Percentiles rank a stretch among this genome's conserved stretches.
Conservation (phyloP, 2,329 filamentous ascomycete genomes). For the Nigrospora osmanthi region DNA sequence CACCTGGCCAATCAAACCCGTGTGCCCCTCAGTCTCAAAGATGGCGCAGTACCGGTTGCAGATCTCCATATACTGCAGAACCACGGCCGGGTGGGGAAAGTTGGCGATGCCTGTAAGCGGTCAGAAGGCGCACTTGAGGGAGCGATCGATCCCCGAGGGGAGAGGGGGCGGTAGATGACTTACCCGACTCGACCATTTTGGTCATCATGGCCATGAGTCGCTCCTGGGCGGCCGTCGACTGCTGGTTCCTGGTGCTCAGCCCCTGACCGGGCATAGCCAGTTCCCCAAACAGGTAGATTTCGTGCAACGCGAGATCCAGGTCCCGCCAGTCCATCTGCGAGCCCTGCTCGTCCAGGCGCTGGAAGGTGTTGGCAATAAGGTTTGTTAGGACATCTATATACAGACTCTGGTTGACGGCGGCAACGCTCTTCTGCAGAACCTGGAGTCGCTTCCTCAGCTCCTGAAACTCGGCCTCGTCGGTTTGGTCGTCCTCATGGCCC, state of each 20-base stretch:
- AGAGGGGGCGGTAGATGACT: constrained; percentile 19
- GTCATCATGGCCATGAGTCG: constrained; percentile 86
- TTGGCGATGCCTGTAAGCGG: constrained; percentile 60
- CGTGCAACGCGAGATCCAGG: constrained; percentile 84
- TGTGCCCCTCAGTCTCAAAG: constrained; percentile 66
- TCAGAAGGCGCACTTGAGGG: constrained; percentile 16
- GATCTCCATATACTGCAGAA: constrained; percentile 97
- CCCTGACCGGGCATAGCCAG: constrained; percentile 84
- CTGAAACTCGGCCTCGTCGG: constrained; percentile 95
- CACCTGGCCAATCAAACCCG: constrained; percentile 73
- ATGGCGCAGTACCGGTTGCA: constrained; percentile 90
- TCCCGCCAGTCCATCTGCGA: constrained; percentile 87
- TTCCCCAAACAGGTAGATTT: constrained; percentile 95
- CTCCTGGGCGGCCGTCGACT: constrained; percentile 71
- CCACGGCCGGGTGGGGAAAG: constrained; percentile 83
- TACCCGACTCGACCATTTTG: constrained; percentile 89
- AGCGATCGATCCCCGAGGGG: constrained; percentile 9
- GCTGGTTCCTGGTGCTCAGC: constrained; percentile 76
- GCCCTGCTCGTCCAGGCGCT: constrained; percentile 66
- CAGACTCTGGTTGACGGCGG: constrained; percentile 77
- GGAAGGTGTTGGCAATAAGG: constrained; percentile 81
- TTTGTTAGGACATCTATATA: constrained; percentile 86
- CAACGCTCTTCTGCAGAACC: constrained; percentile 85
- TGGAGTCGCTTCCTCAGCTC: constrained; percentile 86
- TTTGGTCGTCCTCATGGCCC: constrained; percentile 91